Evolutionary conservation across 2,329 filamentous ascomycete species (phyloP).

Genomic region (Aureobasidium musti): DNA sequence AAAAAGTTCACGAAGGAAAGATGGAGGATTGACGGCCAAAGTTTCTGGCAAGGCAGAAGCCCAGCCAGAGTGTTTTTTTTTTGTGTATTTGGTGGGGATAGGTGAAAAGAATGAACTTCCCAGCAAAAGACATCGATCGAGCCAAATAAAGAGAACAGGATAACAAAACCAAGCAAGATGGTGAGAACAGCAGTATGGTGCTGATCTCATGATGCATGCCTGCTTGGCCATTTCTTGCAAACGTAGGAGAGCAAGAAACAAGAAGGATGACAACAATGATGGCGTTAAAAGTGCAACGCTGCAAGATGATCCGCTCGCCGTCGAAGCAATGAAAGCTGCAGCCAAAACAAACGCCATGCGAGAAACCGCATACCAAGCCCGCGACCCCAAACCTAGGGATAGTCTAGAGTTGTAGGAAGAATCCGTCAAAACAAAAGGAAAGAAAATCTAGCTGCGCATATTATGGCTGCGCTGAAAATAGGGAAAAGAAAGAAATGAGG

Average conservation of each 20-base stretch:
- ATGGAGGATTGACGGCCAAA: not conserved
- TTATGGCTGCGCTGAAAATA: constrained; percentile 13
- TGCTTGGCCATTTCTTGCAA: not conserved
- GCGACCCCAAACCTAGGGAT: constrained; percentile 1
- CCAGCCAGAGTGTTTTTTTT: constrained; percentile 1
- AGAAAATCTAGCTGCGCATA: constrained; percentile 24
- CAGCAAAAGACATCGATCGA: constrained; percentile 11
- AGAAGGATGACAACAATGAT: not conserved
- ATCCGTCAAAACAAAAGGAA: constrained; percentile 10
- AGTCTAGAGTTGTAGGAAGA: constrained; percentile 22
- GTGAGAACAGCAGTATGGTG: not conserved
- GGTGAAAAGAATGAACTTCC: constrained; percentile 25
- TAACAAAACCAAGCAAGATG: not conserved
- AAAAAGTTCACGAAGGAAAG: not conserved
- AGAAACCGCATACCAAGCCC: constrained; percentile 12
- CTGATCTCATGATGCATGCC: not conserved
- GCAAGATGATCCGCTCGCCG: not conserved
- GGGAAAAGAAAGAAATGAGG: constrained; percentile 15
- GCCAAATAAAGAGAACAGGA: not conserved
- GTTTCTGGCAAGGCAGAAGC: constrained; percentile 6
- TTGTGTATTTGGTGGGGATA: constrained; percentile 23
- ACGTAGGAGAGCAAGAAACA: constrained; percentile 3
- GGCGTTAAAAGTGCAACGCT: constrained; percentile 11
- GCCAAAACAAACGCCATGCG: constrained; percentile 24
- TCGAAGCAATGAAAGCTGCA: not conserved